Conservation (phyloP, 768 basidiomycete species). For the Kwoniella heveanensis region DNA sequence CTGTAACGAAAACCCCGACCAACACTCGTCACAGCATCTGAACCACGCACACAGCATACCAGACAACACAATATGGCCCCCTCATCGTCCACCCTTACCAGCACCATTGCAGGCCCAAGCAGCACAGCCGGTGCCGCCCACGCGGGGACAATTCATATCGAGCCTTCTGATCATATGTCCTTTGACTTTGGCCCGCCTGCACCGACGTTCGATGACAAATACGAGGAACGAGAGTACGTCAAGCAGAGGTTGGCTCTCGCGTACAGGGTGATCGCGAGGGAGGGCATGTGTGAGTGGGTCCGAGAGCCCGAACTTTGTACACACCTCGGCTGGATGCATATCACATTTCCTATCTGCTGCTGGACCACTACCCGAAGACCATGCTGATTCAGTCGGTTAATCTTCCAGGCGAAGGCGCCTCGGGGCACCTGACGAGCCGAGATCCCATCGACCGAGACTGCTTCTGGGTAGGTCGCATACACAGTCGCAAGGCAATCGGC, state of each 20-base stretch:
- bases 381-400: background rate
- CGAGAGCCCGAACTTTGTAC: too few species aligned
- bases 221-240: slow-evolving; percentile 23
- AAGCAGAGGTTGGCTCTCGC: slow-evolving; percentile 29
- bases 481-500: background rate
- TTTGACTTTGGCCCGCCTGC: slow-evolving; percentile 25
- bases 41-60: too few species aligned
- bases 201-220: slow-evolving; percentile 21
- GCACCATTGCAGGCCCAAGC: background rate
- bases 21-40: too few species aligned
- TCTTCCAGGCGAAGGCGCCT: slow-evolving; percentile 31
- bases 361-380: too few species aligned
- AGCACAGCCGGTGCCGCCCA: background rate
- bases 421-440: slow-evolving; percentile 35
- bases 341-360: too few species aligned
- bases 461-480: slow-evolving; percentile 30
- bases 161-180: slow-evolving; percentile 2
- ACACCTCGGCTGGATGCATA: too few species aligned
- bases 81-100: background rate
- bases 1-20: too few species aligned
- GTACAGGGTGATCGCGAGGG: slow-evolving; percentile 24
- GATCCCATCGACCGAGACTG: slow-evolving; percentile 35
- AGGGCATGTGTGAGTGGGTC: slow-evolving; percentile 23
- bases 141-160: background rate
- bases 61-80: too few species aligned